Base-by-base conservation (phyloP, 371 early-diverging fungal genomes). In the Lichtheimia hyalospora region DNA sequence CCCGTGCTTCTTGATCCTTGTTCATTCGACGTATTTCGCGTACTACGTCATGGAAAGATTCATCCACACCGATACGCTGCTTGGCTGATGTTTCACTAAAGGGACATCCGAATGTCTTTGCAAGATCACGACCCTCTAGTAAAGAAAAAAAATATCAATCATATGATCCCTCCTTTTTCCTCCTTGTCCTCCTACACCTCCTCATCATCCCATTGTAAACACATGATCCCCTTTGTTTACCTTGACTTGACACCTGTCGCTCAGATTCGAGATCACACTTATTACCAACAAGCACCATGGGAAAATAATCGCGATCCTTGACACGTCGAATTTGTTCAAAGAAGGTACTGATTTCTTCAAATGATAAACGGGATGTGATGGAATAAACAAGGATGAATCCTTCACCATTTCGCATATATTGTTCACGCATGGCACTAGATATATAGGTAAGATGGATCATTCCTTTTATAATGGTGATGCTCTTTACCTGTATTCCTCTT, bases 61-160 rank as follows among this genome's bases (percentile, higher is more conserved):
- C 92, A 54, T 94, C 90, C 23, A 98, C 96, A 70, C 95, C 94
- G 57, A 90, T 86, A 52, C 89, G 87, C 52, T 86, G 84, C 69
- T 91, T 89, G 41, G 97, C 97, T 24, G 92, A 92, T n/a, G 96
- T 94, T 76, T 97, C 97, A 46, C 92, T 84, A 77, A 94, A 91
- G 41, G 82, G 79, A 64, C 92, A 91, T 12, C 80, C 80, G 64
- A 92, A 91, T 28, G 72, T 64, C 60, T 82, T 77, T 12, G 96
- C 95, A 23, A 91, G 83, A 25, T 92, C 95, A 49, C 84, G 72
- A 16, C 94, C 98, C 82, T 93, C 94, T 76, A 61, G 6, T 10
- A 34, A 8, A 34, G 8, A 34, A 5, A 27, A 3, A 27, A 27
- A 8, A 10, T 34, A 34, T 34, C 34, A 34, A 10, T 34, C 27